These are phyloP conservation scores for Apiospora rasikravindrae DNA, from an alignment of 2,329 filamentous ascomycete species.

Conservation along the genomic window DNA sequence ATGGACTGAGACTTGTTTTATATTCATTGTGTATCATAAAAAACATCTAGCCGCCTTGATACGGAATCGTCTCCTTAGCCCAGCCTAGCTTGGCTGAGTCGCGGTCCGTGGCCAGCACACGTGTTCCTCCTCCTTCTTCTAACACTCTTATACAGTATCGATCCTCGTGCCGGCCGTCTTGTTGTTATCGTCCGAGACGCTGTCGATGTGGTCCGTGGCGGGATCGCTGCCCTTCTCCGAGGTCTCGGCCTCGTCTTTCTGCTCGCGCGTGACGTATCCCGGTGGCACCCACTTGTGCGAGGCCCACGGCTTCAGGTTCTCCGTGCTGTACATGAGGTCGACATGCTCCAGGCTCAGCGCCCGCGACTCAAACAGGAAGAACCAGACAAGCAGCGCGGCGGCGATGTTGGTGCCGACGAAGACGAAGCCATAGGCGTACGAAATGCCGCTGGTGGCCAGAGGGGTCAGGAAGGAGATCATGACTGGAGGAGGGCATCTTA, in stretches of 20 bases:
- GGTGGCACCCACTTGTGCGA: conserved; percentile 58
- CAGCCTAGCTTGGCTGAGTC: conserved; percentile 2
- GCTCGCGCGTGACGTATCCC: conserved; percentile 48
- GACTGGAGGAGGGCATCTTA: conserved; percentile 43
- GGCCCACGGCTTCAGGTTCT: conserved; percentile 63
- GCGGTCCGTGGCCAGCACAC: background rate
- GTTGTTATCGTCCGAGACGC: conserved; percentile 1
- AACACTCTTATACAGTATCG: background rate
- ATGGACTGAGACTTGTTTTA: background rate
- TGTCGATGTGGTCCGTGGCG: conserved; percentile 8
- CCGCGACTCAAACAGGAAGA: conserved; percentile 72
- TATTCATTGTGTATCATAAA: background rate
- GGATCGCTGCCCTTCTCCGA: conserved; percentile 13
- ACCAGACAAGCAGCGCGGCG: conserved; percentile 66
- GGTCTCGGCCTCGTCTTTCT: conserved; percentile 24
- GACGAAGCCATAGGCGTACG: conserved; percentile 69
- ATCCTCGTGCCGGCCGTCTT: background rate
- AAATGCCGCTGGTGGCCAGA: conserved; percentile 65
- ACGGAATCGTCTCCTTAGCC: background rate
- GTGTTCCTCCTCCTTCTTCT: background rate
- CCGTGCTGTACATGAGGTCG: conserved; percentile 71
- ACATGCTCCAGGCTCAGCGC: conserved; percentile 73
- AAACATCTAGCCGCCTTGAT: background rate
- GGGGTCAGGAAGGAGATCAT: conserved; percentile 72
- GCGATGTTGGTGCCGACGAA: conserved; percentile 67